Conservation (phyloP, 2,329 filamentous ascomycete species). For the Xylaria sp. region DNA sequence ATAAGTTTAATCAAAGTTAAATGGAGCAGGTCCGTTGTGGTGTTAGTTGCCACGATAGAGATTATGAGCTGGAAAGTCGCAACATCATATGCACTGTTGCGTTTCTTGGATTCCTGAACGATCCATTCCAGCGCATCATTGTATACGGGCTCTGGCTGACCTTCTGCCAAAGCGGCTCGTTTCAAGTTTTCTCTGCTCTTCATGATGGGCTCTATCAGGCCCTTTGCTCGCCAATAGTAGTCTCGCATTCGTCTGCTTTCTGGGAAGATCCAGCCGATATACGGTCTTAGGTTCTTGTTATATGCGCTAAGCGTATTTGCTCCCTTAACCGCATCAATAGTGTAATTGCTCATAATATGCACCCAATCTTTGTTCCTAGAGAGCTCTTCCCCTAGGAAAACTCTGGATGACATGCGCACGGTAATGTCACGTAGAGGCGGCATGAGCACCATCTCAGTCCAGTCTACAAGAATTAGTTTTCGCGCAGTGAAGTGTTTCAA, state of each 20-base stretch:
- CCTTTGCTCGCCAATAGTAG: conserved; percentile 45
- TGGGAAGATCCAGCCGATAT: conserved; percentile 58
- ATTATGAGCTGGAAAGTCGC: conserved; percentile 48
- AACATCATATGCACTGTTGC: conserved; percentile 44
- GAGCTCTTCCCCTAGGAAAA: conserved; percentile 58
- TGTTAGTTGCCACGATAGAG: conserved; percentile 52
- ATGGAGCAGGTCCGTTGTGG: conserved; percentile 50
- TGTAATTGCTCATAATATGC: conserved; percentile 53
- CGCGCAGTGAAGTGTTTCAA: background rate
- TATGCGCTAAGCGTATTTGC: conserved; percentile 51
- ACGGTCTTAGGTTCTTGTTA: conserved; percentile 52
- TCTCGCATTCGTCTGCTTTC: conserved; percentile 49
- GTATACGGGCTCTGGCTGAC: conserved; percentile 36
- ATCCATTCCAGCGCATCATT: conserved; percentile 56
- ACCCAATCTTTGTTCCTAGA: conserved; percentile 59
- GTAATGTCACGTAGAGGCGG: conserved; percentile 53
- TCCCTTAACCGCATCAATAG: conserved; percentile 48
- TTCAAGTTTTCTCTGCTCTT: conserved; percentile 38
- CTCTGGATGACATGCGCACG: conserved; percentile 58
- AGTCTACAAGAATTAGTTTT: conserved; percentile 49
- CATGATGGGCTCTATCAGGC: conserved; percentile 39
- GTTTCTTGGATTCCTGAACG: conserved; percentile 48
- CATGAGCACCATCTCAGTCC: conserved; percentile 52
- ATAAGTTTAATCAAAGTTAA: conserved; percentile 56
- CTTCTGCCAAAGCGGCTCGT: conserved; percentile 33